Conservation (phyloP, 257 asterid genomes). For the Salvia miltiorrhiza region DNA sequence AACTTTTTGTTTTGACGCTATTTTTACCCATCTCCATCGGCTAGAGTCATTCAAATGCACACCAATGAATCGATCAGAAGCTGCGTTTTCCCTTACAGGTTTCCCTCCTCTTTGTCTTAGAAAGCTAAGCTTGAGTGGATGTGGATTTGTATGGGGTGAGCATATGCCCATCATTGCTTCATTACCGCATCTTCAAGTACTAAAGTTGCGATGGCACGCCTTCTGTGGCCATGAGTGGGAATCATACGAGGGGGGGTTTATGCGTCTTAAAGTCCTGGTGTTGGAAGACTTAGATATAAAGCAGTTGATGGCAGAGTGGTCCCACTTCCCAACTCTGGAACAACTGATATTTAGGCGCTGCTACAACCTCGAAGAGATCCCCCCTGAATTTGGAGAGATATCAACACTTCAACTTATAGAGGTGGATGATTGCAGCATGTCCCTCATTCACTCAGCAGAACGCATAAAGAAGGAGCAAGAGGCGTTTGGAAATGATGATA, state of each 20-base stretch:
- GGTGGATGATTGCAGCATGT: conserved; percentile 9
- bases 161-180: neutral
- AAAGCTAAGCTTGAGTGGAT: conserved; percentile 5
- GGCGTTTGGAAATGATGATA: neutral
- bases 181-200: neutral
- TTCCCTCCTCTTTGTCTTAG: neutral
- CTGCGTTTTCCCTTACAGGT: no score
- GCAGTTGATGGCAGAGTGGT: neutral
- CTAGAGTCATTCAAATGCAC: conserved; percentile 10
- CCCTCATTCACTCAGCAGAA: neutral
- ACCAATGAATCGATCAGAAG: neutral
- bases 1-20: neutral
- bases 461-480: neutral
- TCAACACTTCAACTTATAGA: neutral
- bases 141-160: neutral
- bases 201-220: conserved; percentile 2
- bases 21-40: neutral
- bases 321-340: neutral
- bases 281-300: conserved; percentile 14
- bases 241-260: neutral
- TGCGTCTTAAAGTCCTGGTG: neutral
- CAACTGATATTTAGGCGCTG: conserved; percentile 3
- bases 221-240: conserved; percentile 12
- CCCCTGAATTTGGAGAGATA: neutral
- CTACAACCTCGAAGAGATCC: neutral